These are phyloP conservation scores for Oryza meridionalis DNA, from an alignment of 176 grass and related monocot genomes.

Conservation along the genomic window DNA sequence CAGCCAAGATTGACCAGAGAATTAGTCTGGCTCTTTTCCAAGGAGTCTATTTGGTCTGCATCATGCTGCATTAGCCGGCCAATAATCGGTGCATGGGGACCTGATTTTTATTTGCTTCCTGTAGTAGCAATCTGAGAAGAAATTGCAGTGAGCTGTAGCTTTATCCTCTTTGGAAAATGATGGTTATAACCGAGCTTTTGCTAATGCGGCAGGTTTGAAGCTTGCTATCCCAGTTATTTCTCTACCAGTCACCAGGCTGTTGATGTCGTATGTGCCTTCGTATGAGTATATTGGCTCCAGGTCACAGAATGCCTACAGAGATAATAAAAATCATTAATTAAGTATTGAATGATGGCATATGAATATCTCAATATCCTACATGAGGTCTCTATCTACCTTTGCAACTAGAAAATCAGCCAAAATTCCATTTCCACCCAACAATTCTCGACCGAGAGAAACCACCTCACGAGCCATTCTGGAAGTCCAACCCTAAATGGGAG, in stretches of 20 bases:
- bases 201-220: constrained; percentile 69
- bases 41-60: not conserved
- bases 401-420: constrained; percentile 80
- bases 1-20: constrained; percentile 34
- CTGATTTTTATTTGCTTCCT: constrained; percentile 17
- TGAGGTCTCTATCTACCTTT: constrained; percentile 54
- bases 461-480: constrained; percentile 66
- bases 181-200: constrained; percentile 48
- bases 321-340: not conserved
- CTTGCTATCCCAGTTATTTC: constrained; percentile 83
- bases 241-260: constrained; percentile 73
- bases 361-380: not conserved
- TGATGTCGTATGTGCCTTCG: constrained; percentile 81
- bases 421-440: constrained; percentile 84
- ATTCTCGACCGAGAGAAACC: constrained; percentile 65
- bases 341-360: not conserved
- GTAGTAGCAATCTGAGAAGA: not conserved
- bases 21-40: not conserved
- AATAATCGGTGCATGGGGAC: not conserved
- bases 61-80: not conserved
- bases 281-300: constrained; percentile 83
- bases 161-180: not conserved
- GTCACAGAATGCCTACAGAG: constrained; percentile 75
- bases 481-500: constrained; percentile 59
- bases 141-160: not conserved